Evolutionary conservation across 2,329 filamentous ascomycete species (phyloP), one percentile per base, ranked within the genome.

Genomic region (Phialophora chinensis): DNA sequence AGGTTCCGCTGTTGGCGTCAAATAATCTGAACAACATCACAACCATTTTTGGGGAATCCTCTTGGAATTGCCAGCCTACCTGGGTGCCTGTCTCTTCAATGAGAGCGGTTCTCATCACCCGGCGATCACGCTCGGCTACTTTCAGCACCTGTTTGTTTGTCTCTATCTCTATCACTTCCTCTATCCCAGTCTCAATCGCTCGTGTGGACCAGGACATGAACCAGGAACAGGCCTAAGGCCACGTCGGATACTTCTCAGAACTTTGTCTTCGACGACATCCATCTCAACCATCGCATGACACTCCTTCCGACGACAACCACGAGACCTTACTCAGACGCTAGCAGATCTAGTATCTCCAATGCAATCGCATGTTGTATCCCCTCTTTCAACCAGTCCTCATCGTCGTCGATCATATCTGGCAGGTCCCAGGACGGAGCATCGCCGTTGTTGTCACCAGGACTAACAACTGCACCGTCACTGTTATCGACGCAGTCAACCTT

Each of bases 341-440:
- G 5, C 38, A 44, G 38, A 44, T 20, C 38, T 20, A n/a, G 38
- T 1, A n/a, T 17, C 38, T 5, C 38, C 17, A n/a, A n/a, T 20
- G 38, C 3, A 17, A n/a, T 8, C 7, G 38, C 38, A 0, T 44
- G 3, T n/a, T n/a, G 10, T 17, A 58, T 47, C 10, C 14, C 35
- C 56, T 58, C 56, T 4, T 25, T 25, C 38, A 58, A 47, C 56
- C 56, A 58, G 35, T 42, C 20, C 27, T 35, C n/a, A 11, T 58
- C 56, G 35, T 47, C 47, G 23, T 58, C 35, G 11, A 25, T 27
- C 11, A 47, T 38, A 17, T 58, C 35, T 11, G 56, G 56, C 20
- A 58, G 35, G 10, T 12, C 38, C 56, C 11, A 58, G 8, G 38
- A 44, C 2, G 23, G 44, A 17, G 20, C 5, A 20, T 35, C 27